Evolutionary conservation across 306 rosid species (phyloP).

Genomic region (Biancaea sappan): DNA sequence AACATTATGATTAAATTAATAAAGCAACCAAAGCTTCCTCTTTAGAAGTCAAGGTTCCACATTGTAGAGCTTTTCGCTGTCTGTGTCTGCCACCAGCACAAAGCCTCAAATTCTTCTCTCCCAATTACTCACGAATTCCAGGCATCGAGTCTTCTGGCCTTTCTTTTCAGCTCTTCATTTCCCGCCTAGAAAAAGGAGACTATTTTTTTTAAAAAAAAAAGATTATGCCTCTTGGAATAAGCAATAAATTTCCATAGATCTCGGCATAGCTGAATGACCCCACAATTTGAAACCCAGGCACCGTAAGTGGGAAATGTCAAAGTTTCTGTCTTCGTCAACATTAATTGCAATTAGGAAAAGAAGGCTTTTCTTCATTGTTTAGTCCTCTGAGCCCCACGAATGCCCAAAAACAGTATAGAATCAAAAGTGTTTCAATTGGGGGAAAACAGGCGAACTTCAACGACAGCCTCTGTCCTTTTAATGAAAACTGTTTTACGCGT

Average conservation of each 20-base stretch:
- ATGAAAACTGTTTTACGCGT: too few relatives aligned
- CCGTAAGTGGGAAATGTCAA: constrained; percentile 36
- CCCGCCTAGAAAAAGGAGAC: constrained; percentile 52
- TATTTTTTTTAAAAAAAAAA: background rate
- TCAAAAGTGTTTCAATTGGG: constrained; percentile 19
- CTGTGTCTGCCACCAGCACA: constrained; percentile 60
- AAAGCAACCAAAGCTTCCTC: background rate
- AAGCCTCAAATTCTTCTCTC: constrained; percentile 34
- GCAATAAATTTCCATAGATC: constrained; percentile 43
- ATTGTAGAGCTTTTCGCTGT: constrained; percentile 41
- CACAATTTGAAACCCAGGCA: constrained; percentile 52
- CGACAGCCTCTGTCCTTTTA: constrained; percentile 84
- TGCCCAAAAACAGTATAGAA: constrained; percentile 27
- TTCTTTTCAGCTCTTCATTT: constrained; percentile 37
- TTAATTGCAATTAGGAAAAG: constrained; percentile 33
- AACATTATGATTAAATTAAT: constrained; percentile 8
- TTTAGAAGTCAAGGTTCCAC: constrained; percentile 10
- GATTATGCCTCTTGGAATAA: constrained; percentile 28
- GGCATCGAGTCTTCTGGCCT: constrained; percentile 38
- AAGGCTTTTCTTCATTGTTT: constrained; percentile 30
- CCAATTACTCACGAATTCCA: constrained; percentile 23
- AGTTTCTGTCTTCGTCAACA: constrained; percentile 35
- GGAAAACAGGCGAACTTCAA: constrained; percentile 47
- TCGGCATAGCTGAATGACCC: constrained; percentile 59
- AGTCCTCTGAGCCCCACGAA: constrained; percentile 32